These are phyloP conservation scores for Wickerhamiella slavikovae DNA, from an alignment of 805 yeast species.

Conservation along the genomic window DNA sequence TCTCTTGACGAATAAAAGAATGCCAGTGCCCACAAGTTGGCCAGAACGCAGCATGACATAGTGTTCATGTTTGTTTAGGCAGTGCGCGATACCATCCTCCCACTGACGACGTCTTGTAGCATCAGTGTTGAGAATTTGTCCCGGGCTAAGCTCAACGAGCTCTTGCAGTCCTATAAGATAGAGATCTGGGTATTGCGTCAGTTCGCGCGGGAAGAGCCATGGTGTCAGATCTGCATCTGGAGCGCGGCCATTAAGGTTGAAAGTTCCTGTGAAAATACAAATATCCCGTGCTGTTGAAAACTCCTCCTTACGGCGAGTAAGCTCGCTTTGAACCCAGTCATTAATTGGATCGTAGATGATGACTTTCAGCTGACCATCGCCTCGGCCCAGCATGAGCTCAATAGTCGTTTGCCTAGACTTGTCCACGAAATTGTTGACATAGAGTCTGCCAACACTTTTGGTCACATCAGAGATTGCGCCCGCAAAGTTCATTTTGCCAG, in stretches of 20 bases:
- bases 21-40: slow-evolving; percentile 76
- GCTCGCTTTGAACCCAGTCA: slow-evolving; percentile 56
- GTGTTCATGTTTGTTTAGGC: slow-evolving; percentile 36
- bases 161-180: slow-evolving; percentile 89
- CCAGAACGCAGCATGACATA: slow-evolving; percentile 60
- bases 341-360: slow-evolving; percentile 69
- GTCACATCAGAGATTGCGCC: slow-evolving; percentile 96
- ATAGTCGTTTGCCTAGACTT: slow-evolving; percentile 77
- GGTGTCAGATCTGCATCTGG: slow-evolving; percentile 35
- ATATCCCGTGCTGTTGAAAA: slow-evolving; percentile 44
- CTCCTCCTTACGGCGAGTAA: slow-evolving; percentile 27
- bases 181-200: slow-evolving; percentile 39
- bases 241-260: slow-evolving; percentile 61
- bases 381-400: slow-evolving; percentile 66
- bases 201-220: slow-evolving; percentile 59
- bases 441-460: slow-evolving; percentile 83
- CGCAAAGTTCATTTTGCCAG: slow-evolving; percentile 90
- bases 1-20: slow-evolving; percentile 49
- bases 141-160: slow-evolving; percentile 79
- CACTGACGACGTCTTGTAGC: slow-evolving; percentile 57
- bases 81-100: slow-evolving; percentile 46
- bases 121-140: slow-evolving; percentile 74
- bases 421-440: slow-evolving; percentile 89
- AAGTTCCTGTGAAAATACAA: slow-evolving; percentile 61
- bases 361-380: slow-evolving; percentile 50